Percentiles rank a stretch among this genome's conserved stretches.
Conservation (phyloP, 2,329 filamentous ascomycete genomes). For the Mycosphaerella arachidis region DNA sequence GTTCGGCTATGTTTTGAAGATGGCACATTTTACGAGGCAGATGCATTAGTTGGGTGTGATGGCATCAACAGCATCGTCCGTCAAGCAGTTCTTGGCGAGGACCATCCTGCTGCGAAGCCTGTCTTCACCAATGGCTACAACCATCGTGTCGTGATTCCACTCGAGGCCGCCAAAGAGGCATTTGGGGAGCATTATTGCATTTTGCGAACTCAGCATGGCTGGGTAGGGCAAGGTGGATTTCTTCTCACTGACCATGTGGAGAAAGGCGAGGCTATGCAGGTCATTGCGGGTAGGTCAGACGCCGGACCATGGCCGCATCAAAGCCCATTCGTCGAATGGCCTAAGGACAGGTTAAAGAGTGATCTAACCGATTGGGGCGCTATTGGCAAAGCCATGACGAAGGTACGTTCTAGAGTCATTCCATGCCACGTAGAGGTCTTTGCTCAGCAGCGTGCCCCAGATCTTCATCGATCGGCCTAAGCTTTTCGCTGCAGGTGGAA, state of each 20-base stretch:
- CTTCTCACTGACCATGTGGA: slow-evolving; percentile 8
- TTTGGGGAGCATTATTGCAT: slow-evolving; percentile 8
- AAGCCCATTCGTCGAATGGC: slow-evolving; percentile 4
- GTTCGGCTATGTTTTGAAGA: slow-evolving; percentile 1
- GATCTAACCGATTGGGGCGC: slow-evolving; percentile 6
- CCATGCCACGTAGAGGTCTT: not conserved
- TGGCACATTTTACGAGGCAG: not conserved
- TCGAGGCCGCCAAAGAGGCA: slow-evolving; percentile 2
- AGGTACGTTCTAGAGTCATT: not conserved
- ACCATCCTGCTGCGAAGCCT: slow-evolving; percentile 6
- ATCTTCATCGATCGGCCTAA: slow-evolving; percentile 5
- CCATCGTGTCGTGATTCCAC: slow-evolving; percentile 6
- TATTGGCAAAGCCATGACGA: slow-evolving; percentile 6
- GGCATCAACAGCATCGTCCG: slow-evolving; percentile 6
- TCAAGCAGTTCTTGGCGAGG: not conserved
- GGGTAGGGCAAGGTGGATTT: slow-evolving; percentile 9
- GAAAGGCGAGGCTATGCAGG: slow-evolving; percentile 7
- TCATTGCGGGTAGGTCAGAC: slow-evolving; percentile 7
- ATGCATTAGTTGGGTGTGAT: slow-evolving; percentile 4
- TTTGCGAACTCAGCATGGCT: slow-evolving; percentile 2
- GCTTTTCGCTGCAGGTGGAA: slow-evolving; percentile 5
- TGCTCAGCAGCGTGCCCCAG: not conserved
- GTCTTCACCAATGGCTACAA: slow-evolving; percentile 8
- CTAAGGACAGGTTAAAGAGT: slow-evolving; percentile 2
- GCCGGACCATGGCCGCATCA: not conserved